phyloP scores from a whole-genome alignment of 306 rosid species.

The Inga leiocalycina region DNA sequence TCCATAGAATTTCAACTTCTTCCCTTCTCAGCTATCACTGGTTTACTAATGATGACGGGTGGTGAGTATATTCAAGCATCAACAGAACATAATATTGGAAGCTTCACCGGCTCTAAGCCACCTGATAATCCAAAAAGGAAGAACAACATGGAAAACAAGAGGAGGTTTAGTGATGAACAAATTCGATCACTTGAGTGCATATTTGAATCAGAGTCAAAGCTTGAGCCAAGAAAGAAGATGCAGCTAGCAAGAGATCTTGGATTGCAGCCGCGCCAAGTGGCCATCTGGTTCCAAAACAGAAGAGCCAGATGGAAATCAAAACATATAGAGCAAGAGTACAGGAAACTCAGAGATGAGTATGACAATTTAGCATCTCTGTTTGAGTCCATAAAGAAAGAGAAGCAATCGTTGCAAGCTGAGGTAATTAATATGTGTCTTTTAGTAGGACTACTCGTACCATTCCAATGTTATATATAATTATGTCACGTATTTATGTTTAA shows the following conservation, averaged over 20 bases:
- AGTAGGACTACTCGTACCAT: neutral
- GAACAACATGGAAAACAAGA: slow-evolving; percentile 55
- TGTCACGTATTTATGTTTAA: slow-evolving; percentile 18
- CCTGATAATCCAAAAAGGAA: slow-evolving; percentile 42
- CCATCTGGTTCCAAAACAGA: slow-evolving; percentile 95
- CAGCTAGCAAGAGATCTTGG: slow-evolving; percentile 88
- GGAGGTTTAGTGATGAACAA: slow-evolving; percentile 87
- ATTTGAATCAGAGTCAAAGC: slow-evolving; percentile 80
- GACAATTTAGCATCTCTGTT: slow-evolving; percentile 60
- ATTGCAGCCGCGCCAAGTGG: slow-evolving; percentile 87
- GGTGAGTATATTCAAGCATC: slow-evolving; percentile 46
- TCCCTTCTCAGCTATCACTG: neutral
- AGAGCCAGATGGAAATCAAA: slow-evolving; percentile 98
- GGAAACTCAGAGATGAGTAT: slow-evolving; percentile 63
- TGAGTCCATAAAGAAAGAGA: slow-evolving; percentile 73
- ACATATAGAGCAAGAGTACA: slow-evolving; percentile 69
- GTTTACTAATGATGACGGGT: slow-evolving; percentile 52
- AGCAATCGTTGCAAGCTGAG: slow-evolving; percentile 71
- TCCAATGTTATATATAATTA: neutral
- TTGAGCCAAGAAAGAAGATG: slow-evolving; percentile 80
- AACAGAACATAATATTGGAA: slow-evolving; percentile 37
- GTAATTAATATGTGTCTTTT: slow-evolving; percentile 43
- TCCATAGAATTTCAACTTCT: neutral
- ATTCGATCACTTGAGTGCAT: slow-evolving; percentile 65
- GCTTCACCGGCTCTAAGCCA: slow-evolving; percentile 36